Percentiles rank a stretch among this genome's conserved stretches.
Conservation (phyloP, 2,329 filamentous ascomycete species). For the Aspergillus ibericus region DNA sequence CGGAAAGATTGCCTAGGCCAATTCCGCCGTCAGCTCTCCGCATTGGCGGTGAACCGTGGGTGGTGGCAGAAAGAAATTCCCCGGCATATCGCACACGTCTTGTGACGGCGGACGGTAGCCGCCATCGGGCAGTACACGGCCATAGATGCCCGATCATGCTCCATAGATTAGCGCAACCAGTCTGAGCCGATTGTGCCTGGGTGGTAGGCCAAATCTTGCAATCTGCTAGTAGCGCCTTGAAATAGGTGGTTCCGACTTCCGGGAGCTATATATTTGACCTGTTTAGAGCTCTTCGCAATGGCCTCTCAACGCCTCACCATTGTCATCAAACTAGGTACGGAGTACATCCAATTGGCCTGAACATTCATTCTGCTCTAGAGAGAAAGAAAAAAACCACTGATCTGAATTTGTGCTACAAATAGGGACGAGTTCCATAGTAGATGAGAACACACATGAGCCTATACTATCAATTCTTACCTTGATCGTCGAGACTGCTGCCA, state of each 20-base stretch:
- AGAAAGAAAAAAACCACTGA: conserved; percentile 12
- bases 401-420: conserved; percentile 15
- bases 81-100: not conserved
- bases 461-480: conserved; percentile 84
- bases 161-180: not conserved
- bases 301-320: conserved; percentile 33
- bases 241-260: not conserved
- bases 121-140: not conserved
- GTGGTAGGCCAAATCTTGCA: not conserved
- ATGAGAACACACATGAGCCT: conserved; percentile 92
- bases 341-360: conserved; percentile 19
- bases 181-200: not conserved
- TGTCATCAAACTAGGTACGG: conserved; percentile 44
- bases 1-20: not conserved
- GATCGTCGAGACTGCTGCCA: conserved; percentile 91
- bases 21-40: conserved; percentile 23
- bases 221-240: not conserved
- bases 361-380: conserved; percentile 1
- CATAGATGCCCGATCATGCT: not conserved
- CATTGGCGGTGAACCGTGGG: conserved; percentile 27
- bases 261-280: not conserved
- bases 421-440: conserved; percentile 99
- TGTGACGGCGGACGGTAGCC: too few species aligned
- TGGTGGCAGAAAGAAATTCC: conserved; percentile 28
- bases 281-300: conserved; percentile 21